Percentiles rank a stretch among this genome's conserved stretches.
These are phyloP conservation scores for Coemansia sp. DNA, from an alignment of 192 early-diverging fungal species.

Conservation along the genomic window DNA sequence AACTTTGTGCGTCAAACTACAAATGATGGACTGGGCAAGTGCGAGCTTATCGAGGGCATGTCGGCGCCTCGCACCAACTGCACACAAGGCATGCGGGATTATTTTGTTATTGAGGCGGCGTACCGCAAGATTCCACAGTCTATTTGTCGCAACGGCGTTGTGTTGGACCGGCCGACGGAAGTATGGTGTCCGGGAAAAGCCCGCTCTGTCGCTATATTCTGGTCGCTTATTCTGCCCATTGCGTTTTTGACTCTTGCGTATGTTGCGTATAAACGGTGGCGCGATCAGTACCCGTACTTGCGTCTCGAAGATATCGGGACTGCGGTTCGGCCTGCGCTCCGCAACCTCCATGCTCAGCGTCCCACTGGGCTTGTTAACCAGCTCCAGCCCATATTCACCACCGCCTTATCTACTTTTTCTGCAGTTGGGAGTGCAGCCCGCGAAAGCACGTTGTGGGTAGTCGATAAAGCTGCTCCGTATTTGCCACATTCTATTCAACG, in stretches of 20 bases:
- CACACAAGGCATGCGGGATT: conserved; percentile 56
- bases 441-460: conserved; percentile 35
- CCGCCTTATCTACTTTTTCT: conserved; percentile 33
- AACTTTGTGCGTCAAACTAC: conserved; percentile 69
- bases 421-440: conserved; percentile 33
- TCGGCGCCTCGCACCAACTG: conserved; percentile 58
- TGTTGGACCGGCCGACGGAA: conserved; percentile 57
- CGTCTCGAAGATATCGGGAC: conserved; percentile 49
- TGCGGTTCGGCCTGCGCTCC: conserved; percentile 26
- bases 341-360: conserved; percentile 6
- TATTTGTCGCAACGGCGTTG: conserved; percentile 73
- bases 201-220: conserved; percentile 40
- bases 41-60: conserved; percentile 65
- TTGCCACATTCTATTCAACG: conserved; percentile 38
- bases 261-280: conserved; percentile 42
- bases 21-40: conserved; percentile 48
- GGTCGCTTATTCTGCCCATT: conserved; percentile 39
- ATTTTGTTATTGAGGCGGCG: conserved; percentile 73
- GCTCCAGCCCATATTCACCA: conserved; percentile 44
- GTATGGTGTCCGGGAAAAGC: conserved; percentile 68
- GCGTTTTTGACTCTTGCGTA: conserved; percentile 39
- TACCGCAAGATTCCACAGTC: conserved; percentile 89
- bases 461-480: conserved; percentile 49
- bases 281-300: conserved; percentile 41
- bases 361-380: conserved; percentile 30